These are phyloP conservation scores for Zopfia rhizophila DNA, from an alignment of 2,329 filamentous ascomycete genomes.

Conservation along the genomic window DNA sequence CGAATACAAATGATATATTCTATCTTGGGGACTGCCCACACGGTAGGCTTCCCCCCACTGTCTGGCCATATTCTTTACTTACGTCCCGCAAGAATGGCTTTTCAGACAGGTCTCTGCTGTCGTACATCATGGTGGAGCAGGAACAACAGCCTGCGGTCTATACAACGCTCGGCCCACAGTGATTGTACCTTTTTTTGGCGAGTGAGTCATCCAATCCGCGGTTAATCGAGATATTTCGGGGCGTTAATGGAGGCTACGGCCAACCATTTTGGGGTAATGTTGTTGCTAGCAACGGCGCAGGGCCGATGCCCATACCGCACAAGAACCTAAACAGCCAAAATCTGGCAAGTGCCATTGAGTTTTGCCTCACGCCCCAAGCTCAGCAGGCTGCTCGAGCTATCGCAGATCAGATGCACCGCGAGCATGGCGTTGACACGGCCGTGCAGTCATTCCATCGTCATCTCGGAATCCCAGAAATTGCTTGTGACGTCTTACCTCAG, in stretches of 20 bases:
- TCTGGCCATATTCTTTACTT: no score
- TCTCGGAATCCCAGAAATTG: constrained; percentile 61
- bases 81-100: constrained; percentile 86
- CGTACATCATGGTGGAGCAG: constrained; percentile 85
- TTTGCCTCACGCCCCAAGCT: constrained; percentile 22
- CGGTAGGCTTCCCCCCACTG: no score
- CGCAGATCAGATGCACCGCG: constrained; percentile 34
- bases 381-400: constrained; percentile 31
- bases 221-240: no score
- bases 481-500: constrained; percentile 75
- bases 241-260: neutral
- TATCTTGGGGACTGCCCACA: constrained; percentile 66
- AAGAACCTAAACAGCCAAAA: constrained; percentile 57
- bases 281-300: constrained; percentile 61
- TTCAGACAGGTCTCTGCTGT: constrained; percentile 82
- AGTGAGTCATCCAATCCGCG: constrained; percentile 34
- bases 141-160: constrained; percentile 71
- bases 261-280: constrained; percentile 67
- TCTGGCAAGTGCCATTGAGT: constrained; percentile 49
- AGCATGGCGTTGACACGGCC: constrained; percentile 36
- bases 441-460: constrained; percentile 37
- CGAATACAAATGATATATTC: constrained; percentile 58
- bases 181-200: constrained; percentile 68
- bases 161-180: constrained; percentile 63
- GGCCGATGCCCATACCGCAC: constrained; percentile 60